Evolutionary conservation across 2,329 filamentous ascomycete genomes (phyloP), one percentile per base, ranked within the genome.

Genomic region (Cordyceps cateniannulata): DNA sequence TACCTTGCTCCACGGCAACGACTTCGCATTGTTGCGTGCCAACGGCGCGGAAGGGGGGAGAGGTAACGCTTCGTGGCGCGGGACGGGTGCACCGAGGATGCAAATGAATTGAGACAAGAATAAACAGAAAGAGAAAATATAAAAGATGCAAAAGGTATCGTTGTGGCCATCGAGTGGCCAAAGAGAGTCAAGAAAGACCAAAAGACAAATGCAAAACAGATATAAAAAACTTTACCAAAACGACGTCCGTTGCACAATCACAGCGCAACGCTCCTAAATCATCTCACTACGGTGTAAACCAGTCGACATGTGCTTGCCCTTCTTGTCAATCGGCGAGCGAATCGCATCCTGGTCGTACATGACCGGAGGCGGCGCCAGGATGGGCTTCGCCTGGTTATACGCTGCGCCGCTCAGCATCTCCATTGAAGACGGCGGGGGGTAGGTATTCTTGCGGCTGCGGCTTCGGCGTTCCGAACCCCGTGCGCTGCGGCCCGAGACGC

Each of bases 381-480:
- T 27, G 18, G 57, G 47, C 51, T 44, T 53, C 32, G 29, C 38
- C 52, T 48, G 52, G 9, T 57, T 47, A 32, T 60, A 54, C 29
- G 52, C 44, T n/a, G 58, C 18, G 40, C 58, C 42, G 58, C 58
- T 60, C 18, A 60, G 22, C 40, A 52, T 47, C 12, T 60, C 58
- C 44, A 49, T 27, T 0, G 50, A 4, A 4, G 48, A 35, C 20
- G 40, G 29, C 27, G 52, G 42, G 2, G 32, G 29, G 10, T 12
- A 47, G 35, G 67, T 64, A 63, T 77, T 78, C 65, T 81, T 82
- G 48, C 79, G 77, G 55, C 78, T 79, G 18, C 84, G 81, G 69
- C 83, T 86, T 1, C 86, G 79, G 52, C 82, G 79, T 66, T 86
- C 84, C 0, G 83, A 84, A 0, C 82, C 82, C 51, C 84, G 83